A percentile compares a stretch with the other conserved stretches of the same genome.
Evolutionary conservation across 805 yeast genomes (phyloP).

Genomic region (Cyberlindnera meyerae): DNA sequence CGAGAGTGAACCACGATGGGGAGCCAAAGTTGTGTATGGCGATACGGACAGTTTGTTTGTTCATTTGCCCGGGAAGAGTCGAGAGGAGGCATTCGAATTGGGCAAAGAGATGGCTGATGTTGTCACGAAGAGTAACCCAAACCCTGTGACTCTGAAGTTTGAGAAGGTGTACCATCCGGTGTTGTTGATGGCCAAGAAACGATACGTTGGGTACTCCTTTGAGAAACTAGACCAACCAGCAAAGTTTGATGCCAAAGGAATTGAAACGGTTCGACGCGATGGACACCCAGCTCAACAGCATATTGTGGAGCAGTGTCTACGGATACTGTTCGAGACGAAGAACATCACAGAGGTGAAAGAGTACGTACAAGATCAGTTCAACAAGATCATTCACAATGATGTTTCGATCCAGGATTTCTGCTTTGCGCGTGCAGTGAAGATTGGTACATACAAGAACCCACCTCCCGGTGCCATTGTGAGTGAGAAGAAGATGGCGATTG

Average conservation of each 20-base stretch:
- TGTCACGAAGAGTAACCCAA: slow-evolving; percentile 66
- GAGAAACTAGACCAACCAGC: slow-evolving; percentile 50
- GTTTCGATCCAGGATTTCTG: slow-evolving; percentile 78
- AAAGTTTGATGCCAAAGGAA: slow-evolving; percentile 91
- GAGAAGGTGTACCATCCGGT: slow-evolving; percentile 93
- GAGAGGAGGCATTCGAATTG: slow-evolving; percentile 67
- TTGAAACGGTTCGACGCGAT: slow-evolving; percentile 90
- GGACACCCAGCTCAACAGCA: slow-evolving; percentile 91
- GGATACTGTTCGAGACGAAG: slow-evolving; percentile 63
- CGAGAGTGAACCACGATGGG: slow-evolving; percentile 57
- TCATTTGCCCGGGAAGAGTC: slow-evolving; percentile 77
- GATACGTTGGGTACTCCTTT: slow-evolving; percentile 86
- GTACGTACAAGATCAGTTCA: slow-evolving; percentile 63
- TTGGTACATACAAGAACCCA: slow-evolving; percentile 77
- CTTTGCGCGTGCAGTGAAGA: slow-evolving; percentile 83
- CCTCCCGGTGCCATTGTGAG: slow-evolving; percentile 93
- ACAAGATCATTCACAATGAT: slow-evolving; percentile 55
- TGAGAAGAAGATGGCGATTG: slow-evolving; percentile 54
- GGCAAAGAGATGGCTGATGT: slow-evolving; percentile 66
- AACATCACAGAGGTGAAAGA: slow-evolving; percentile 67
- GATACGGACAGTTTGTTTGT: slow-evolving; percentile 95
- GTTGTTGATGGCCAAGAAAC: slow-evolving; percentile 74
- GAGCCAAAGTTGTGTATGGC: slow-evolving; percentile 92
- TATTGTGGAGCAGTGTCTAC: slow-evolving; percentile 65
- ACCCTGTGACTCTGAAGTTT: slow-evolving; percentile 77